Percentiles rank a stretch among this genome's conserved stretches.
Evolutionary conservation across 352 stramenopile genomes (phyloP).

Genomic region (Pythium sukuiense): DNA sequence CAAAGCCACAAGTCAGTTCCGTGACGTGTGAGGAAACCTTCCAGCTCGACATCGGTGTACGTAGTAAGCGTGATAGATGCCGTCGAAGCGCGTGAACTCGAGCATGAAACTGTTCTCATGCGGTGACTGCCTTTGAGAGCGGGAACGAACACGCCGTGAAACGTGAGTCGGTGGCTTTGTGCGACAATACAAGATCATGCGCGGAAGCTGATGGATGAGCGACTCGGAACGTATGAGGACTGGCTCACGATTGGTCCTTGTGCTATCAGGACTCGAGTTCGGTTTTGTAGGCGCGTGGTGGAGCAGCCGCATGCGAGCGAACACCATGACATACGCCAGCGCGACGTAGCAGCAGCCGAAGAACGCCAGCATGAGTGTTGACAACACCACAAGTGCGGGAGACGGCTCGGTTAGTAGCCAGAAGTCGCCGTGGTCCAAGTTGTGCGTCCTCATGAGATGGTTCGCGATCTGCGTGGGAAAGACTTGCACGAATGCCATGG

Average conservation of each 20-base stretch:
- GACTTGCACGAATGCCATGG: slow-evolving; percentile 21
- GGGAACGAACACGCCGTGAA: too few species aligned
- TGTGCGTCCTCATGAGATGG: slow-evolving; percentile 22
- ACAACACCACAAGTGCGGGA: neutral
- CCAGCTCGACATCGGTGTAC: too few species aligned
- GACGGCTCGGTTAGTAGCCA: slow-evolving; percentile 20
- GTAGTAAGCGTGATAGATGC: slow-evolving; percentile 22
- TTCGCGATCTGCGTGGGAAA: slow-evolving; percentile 25
- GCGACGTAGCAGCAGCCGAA: slow-evolving; percentile 18
- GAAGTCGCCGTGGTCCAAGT: slow-evolving; percentile 25
- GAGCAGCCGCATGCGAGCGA: neutral
- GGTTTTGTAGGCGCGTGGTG: too few species aligned
- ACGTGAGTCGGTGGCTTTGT: too few species aligned
- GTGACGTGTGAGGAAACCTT: too few species aligned
- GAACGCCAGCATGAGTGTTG: slow-evolving; percentile 4
- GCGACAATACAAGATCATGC: too few species aligned
- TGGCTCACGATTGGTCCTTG: too few species aligned
- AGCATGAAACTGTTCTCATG: neutral
- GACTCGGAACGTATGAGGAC: neutral
- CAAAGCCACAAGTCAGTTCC: too few species aligned
- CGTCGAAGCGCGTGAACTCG: slow-evolving; percentile 10
- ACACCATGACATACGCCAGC: neutral
- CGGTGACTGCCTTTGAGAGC: too few species aligned
- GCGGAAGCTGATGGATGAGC: too few species aligned
- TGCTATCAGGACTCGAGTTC: too few species aligned